These are phyloP conservation scores for Gossypium herbaceum DNA, from an alignment of 345 rosid species.

Conservation along the genomic window DNA sequence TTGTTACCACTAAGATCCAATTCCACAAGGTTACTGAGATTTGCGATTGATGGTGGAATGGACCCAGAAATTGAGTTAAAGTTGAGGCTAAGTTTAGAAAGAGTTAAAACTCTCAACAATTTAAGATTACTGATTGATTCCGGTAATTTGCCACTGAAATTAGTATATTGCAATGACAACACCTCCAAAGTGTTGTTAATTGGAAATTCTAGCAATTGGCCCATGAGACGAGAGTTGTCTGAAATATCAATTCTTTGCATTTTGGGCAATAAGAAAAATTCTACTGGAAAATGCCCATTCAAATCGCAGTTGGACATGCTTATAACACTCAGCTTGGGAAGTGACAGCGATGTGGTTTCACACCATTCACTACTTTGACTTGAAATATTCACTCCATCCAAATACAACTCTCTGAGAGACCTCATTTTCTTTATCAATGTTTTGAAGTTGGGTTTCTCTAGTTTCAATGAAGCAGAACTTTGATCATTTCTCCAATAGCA, in stretches of 20 bases:
- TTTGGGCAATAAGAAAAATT: background rate
- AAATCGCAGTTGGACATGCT: background rate
- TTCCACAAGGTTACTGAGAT: background rate
- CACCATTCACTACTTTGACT: background rate
- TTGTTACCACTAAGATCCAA: background rate
- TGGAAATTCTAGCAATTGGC: background rate
- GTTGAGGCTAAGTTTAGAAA: too few species aligned
- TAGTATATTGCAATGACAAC: too few species aligned
- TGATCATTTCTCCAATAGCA: background rate
- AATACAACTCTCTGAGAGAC: background rate
- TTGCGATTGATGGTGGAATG: constrained; percentile 2
- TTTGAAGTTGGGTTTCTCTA: background rate
- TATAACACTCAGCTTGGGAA: background rate
- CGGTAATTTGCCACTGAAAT: too few species aligned
- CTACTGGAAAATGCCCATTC: background rate
- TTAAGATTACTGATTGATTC: background rate
- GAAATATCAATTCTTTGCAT: background rate
- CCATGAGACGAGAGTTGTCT: background rate
- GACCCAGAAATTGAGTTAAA: too few species aligned
- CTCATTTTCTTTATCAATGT: background rate
- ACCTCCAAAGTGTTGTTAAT: too few species aligned
- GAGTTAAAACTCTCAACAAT: background rate
- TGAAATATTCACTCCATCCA: background rate
- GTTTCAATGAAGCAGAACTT: background rate
- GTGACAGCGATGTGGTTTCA: background rate